A percentile compares a stretch with the other conserved stretches of the same genome.
phyloP scores from a whole-genome alignment of 805 yeast genomes.

The Pichia cabralensis region DNA sequence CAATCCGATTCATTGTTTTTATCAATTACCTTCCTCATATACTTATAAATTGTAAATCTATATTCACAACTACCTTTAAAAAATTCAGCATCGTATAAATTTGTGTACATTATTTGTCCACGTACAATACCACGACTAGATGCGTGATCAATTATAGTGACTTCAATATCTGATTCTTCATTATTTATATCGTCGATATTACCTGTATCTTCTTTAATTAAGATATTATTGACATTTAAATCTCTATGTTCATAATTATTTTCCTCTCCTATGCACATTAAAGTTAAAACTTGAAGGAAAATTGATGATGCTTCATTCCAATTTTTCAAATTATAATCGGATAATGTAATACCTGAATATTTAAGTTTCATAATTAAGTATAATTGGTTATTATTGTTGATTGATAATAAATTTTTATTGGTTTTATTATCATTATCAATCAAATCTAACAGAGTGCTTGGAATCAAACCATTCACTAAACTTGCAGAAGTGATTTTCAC shows the following conservation, averaged over 20 bases:
- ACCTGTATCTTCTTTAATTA: conserved; percentile 26
- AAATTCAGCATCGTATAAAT: conserved; percentile 56
- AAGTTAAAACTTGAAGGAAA: conserved; percentile 44
- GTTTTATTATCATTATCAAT: conserved; percentile 1
- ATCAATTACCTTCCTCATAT: conserved; percentile 28
- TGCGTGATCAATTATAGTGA: conserved; percentile 49
- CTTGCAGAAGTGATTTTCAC: conserved; percentile 32
- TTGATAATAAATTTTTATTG: not conserved
- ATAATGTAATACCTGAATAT: conserved; percentile 35
- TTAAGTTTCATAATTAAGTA: conserved; percentile 30
- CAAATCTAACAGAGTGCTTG: conserved; percentile 7
- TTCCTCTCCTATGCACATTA: conserved; percentile 43
- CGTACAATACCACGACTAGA: conserved; percentile 37
- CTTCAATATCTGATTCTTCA: conserved; percentile 16
- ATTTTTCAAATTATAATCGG: conserved; percentile 29
- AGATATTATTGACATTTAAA: conserved; percentile 55
- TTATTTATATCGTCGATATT: not conserved
- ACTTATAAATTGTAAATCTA: conserved; percentile 50
- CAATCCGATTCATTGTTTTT: conserved; percentile 21
- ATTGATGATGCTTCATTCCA: conserved; percentile 33
- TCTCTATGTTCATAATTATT: conserved; percentile 61
- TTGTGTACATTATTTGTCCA: conserved; percentile 32
- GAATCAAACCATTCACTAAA: conserved; percentile 34
- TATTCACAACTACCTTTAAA: conserved; percentile 52
- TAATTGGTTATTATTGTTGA: conserved; percentile 19